Percentiles rank a stretch among this genome's conserved stretches.
Conservation (phyloP, 306 rosid genomes). For the Amphicarpaea edgeworthii region DNA sequence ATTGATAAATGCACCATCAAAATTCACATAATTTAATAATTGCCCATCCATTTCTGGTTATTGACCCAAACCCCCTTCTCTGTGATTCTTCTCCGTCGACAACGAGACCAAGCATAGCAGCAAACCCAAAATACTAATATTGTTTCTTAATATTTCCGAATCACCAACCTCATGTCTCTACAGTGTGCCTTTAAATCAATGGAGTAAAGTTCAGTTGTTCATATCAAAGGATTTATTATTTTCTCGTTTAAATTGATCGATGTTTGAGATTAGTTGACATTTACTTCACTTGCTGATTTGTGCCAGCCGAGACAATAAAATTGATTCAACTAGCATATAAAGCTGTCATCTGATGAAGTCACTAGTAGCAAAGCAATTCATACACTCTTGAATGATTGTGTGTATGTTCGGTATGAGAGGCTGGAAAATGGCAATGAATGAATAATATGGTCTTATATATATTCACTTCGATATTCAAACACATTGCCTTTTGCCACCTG, state of each 20-base stretch:
- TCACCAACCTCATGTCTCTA: too few relatives aligned
- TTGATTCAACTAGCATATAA: background rate
- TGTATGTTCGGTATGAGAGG: slow-evolving; percentile 5
- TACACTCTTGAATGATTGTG: background rate
- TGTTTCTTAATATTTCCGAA: too few relatives aligned
- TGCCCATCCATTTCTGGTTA: background rate
- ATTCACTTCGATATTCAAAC: background rate
- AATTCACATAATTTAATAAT: background rate
- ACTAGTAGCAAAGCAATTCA: background rate
- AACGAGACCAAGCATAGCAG: too few relatives aligned
- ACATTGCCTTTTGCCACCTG: background rate
- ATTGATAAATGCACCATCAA: background rate
- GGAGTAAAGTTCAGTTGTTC: background rate
- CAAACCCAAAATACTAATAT: too few relatives aligned
- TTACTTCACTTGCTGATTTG: background rate
- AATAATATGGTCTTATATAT: background rate
- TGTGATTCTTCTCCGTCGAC: background rate
- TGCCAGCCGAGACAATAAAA: slow-evolving; percentile 1
- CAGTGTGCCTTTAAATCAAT: too few relatives aligned
- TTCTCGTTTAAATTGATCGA: background rate
- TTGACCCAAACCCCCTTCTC: background rate
- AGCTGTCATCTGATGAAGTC: slow-evolving; percentile 5
- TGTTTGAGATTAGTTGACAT: background rate
- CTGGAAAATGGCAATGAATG: slow-evolving; percentile 1
- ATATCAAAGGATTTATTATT: background rate